Evolutionary conservation across 805 yeast genomes (phyloP), one percentile per base, ranked within the genome.

Genomic region (Brettanomyces naardenensis): DNA sequence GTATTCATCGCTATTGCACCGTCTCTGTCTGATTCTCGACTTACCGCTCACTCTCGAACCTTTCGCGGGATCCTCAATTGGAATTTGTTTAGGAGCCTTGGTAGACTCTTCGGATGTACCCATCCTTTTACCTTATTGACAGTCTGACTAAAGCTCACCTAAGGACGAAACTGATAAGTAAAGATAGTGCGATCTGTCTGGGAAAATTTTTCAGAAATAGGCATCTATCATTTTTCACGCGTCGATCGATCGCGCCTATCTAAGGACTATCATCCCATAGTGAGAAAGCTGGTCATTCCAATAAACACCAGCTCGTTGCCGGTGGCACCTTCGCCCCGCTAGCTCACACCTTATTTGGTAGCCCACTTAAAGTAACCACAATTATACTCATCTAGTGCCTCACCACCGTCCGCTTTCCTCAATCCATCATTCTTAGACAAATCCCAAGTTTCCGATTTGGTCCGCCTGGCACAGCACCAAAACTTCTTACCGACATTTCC

Each of bases 331-430:
- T n/a, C n/a, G n/a, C n/a, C n/a, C n/a, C n/a, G n/a, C n/a, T n/a
- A n/a, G n/a, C n/a, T n/a, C 34, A 31, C 15, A 14, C n/a, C 13
- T 7, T 11, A 17, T 23, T 32, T 32, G 15, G 31, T 59, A 10
- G 61, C 68, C 80, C 80, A 74, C 53, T 73, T 65, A 51, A 75
- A 75, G 46, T 54, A 73, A 1, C 71, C 74, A 52, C 80, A 75
- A n/a, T 64, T 65, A 35, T 53, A 60, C 10, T 59, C 62, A 25
- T 25, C 42, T 13, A n/a, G 38, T 28, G 22, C 40, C 19, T 37
- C 30, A 10, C 29, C 25, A 11, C 19, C 19, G 3, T 38, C 44
- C 18, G 13, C 37, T n/a, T 33, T 21, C n/a, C n/a, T n/a, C n/a
- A n/a, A n/a, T 3, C 28, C 15, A n/a, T 9, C 3, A 6, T 5